Percentiles rank a stretch among this genome's conserved stretches.
phyloP scores from a whole-genome alignment of 306 rosid genomes.

The Malus asiatica region DNA sequence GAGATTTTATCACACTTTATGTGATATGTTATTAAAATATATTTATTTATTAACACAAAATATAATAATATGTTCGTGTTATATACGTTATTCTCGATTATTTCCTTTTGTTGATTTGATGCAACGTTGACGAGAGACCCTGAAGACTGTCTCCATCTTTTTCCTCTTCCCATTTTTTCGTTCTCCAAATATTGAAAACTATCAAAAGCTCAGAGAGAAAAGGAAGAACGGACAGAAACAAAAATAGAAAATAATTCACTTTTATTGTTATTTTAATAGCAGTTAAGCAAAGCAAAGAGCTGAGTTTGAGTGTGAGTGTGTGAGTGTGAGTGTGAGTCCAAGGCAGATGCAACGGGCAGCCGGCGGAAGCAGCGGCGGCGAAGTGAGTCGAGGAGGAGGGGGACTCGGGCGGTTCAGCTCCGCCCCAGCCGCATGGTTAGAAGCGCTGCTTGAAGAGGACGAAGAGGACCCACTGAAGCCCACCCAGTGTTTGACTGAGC shows the following conservation, averaged over 20 bases:
- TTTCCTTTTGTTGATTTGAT: background rate
- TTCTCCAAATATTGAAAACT: background rate
- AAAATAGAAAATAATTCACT: background rate
- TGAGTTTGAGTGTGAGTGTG: background rate
- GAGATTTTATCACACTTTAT: no score
- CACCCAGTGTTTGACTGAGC: constrained; percentile 56
- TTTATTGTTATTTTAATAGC: no score
- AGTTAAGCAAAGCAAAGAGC: background rate
- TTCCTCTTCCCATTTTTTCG: background rate
- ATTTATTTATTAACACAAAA: no score
- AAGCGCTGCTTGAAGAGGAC: constrained; percentile 58
- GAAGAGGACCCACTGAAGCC: constrained; percentile 44
- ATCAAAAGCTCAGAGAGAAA: background rate
- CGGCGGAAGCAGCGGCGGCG: constrained; percentile 23
- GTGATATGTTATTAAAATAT: no score
- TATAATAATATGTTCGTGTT: no score
- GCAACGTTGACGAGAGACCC: background rate
- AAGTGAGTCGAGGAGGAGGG: constrained; percentile 15
- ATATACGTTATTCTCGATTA: accelerated
- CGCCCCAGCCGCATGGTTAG: constrained; percentile 82
- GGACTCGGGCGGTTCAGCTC: constrained; percentile 62
- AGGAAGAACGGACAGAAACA: background rate
- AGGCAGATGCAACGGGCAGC: constrained; percentile 59
- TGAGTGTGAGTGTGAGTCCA: background rate
- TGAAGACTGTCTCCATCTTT: background rate